Evolutionary conservation across 2,329 filamentous ascomycete species (phyloP), one percentile per base, ranked within the genome.

Genomic region (Pezicula radicicola): DNA sequence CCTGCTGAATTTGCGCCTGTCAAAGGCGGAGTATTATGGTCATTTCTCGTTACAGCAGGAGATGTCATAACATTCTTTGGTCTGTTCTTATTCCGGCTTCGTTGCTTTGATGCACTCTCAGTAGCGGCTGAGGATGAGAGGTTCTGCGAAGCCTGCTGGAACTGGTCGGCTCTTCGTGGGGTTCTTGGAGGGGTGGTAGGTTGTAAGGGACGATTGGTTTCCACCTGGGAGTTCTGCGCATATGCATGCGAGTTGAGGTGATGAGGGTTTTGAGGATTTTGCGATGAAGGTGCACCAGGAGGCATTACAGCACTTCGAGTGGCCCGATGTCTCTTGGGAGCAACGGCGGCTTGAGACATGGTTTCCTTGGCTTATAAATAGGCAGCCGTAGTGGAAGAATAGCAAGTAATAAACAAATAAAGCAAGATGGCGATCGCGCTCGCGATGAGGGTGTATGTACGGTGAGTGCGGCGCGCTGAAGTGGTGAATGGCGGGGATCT

Each of bases 331-430:
- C 63, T 58, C 53, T 59, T 72, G 52, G 71, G 67, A 60, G 70
- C 68, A 51, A 66, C 62, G 63, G 69, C 69, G 45, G 72, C 42
- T 4, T 25, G 66, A 63, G 75, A 74, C 76, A 78, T 79, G 49
- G 66, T 66, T 61, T 70, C 70, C 70, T 57, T 56, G 61, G 57
- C 76, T 74, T 71, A 74, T 71, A 76, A 75, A 77, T 77, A 76
- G 65, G 68, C 55, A 60, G 61, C 57, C 56, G 58, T 57, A 25
- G 19, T 36, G 45, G 55, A 59, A 58, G 57, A 49, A 54, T 33
- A 49, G 44, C 43, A 53, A 49, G 40, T 57, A 50, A 35, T 46
- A 36, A 59, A 58, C 49, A 51, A 54, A 33, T 50, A 51, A 57
- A 59, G 45, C 48, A 47, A 42, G 41, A 19, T 45, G 42, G 42